A percentile compares a stretch with the other conserved stretches of the same genome.
These are phyloP conservation scores for Berberis vulgaris DNA, from an alignment of 164 flowering plant genomes.

Conservation along the genomic window DNA sequence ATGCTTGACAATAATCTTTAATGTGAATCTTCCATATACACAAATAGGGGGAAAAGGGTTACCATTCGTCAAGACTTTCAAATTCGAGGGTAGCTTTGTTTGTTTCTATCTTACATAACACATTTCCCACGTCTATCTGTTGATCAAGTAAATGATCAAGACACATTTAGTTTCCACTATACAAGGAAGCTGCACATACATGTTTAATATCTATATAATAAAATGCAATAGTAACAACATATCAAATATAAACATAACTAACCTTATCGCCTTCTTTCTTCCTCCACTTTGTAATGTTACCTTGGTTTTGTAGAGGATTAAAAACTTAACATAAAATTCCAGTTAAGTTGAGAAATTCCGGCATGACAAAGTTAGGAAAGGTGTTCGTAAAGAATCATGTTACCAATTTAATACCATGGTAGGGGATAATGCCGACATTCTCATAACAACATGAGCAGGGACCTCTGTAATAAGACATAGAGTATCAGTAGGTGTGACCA, in stretches of 20 bases:
- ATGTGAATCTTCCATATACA: neutral
- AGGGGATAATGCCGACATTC: conserved; percentile 92
- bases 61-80: conserved; percentile 96
- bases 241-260: conserved; percentile 2
- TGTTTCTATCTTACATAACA: conserved; percentile 91
- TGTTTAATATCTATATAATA: no score
- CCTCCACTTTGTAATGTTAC: conserved; percentile 77
- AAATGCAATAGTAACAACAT: no score
- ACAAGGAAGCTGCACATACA: no score
- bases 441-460: conserved; percentile 49
- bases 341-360: neutral
- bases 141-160: conserved; percentile 10
- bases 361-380: no score
- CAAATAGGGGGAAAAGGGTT: conserved; percentile 13
- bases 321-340: conserved; percentile 8
- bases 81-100: conserved; percentile 95
- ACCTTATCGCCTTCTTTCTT: conserved; percentile 95
- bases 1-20: no score
- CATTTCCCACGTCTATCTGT: conserved; percentile 91
- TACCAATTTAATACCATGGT: conserved; percentile 62
- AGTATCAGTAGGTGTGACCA: no score
- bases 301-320: conserved; percentile 57
- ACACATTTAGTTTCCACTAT: no score
- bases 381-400: no score
- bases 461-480: conserved; percentile 31